Base-by-base conservation (phyloP, 805 yeast genomes). In the Cyberlindnera veronae region DNA sequence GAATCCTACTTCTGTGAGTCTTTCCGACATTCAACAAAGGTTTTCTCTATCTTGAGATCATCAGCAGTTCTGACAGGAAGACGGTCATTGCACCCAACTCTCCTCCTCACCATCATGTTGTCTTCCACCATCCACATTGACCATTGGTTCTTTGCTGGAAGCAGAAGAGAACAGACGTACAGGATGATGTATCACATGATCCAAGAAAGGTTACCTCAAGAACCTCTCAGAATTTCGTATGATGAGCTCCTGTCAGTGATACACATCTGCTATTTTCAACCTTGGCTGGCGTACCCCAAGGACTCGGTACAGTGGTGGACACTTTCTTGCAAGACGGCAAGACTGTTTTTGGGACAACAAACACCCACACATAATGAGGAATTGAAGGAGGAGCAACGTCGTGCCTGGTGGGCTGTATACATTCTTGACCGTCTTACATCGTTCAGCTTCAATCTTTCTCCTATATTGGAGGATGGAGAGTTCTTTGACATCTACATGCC, bases 371-470 rank as follows among this genome's bases (percentile, higher is more conserved):
- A 26, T 31, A 41, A 45, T 44, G 52, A 62, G 33, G 69, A 63
- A 34, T 21, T 41, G 2, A 52, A 60, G 21, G 73, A 68, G 38
- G 73, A 68, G 40, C 53, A 60, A 36, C 51, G 70, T 18, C 54
- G 73, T 17, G 55, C 60, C 2, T 68, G 71, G 71, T 67, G 72
- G 71, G 57, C 63, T 8, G 46, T 68, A 3, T 68, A 64, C 40
- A 47, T 64, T 23, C 49, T 67, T n/a, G 73, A 68, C 45, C 52
- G 69, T 26, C 60, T 66, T 41, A 52, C 66, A 5, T 64, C 65
- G 0, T 48, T 68, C 22, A 61, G 68, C 40, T 65, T 65, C 48
- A 66, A 66, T 39, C 45, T 61, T 3, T 58, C 61, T 5, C 38
- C 58, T n/a, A 39, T 59, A 2, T 53, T 66, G 9, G 45, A 55